A percentile compares a stretch with the other conserved stretches of the same genome.
Evolutionary conservation across 345 rosid genomes (phyloP).

Genomic region (Camelina laxa): DNA sequence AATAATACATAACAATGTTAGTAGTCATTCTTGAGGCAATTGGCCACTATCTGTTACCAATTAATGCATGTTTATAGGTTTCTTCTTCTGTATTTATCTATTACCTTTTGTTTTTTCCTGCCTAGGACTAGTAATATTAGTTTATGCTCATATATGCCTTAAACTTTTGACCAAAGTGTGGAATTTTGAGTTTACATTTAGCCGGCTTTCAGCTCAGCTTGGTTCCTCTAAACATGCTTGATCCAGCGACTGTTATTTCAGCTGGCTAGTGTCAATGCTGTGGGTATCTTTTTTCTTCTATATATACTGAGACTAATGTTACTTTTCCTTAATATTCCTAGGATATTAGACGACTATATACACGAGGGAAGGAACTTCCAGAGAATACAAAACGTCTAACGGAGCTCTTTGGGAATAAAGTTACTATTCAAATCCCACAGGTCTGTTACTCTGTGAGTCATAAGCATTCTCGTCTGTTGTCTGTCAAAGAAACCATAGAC

Average conservation of each 20-base stretch:
- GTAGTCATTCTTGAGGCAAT: too few species aligned
- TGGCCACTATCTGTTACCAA: too few species aligned
- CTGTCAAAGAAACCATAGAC: conserved; percentile 22
- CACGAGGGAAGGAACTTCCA: conserved; percentile 78
- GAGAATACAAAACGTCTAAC: conserved; percentile 68
- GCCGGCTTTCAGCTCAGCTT: conserved; percentile 8
- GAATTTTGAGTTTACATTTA: neutral
- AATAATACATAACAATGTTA: too few species aligned
- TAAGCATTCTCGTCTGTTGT: conserved; percentile 21
- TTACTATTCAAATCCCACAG: conserved; percentile 89
- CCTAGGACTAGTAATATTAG: too few species aligned
- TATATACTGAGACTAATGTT: conserved; percentile 10
- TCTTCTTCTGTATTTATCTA: too few species aligned
- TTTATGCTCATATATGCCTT: too few species aligned
- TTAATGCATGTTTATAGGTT: too few species aligned
- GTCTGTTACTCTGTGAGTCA: conserved; percentile 43
- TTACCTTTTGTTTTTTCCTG: too few species aligned
- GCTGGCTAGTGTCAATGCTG: conserved; percentile 9
- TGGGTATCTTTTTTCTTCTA: conserved; percentile 9
- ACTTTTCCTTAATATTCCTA: conserved; percentile 45
- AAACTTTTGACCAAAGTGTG: too few species aligned
- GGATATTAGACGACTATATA: conserved; percentile 83
- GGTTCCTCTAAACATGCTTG: neutral
- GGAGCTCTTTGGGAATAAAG: conserved; percentile 89
- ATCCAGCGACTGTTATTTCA: conserved; percentile 9